Evolutionary conservation across 2,329 filamentous ascomycete species (phyloP).

Genomic region (Drechslerella coelobrocha): DNA sequence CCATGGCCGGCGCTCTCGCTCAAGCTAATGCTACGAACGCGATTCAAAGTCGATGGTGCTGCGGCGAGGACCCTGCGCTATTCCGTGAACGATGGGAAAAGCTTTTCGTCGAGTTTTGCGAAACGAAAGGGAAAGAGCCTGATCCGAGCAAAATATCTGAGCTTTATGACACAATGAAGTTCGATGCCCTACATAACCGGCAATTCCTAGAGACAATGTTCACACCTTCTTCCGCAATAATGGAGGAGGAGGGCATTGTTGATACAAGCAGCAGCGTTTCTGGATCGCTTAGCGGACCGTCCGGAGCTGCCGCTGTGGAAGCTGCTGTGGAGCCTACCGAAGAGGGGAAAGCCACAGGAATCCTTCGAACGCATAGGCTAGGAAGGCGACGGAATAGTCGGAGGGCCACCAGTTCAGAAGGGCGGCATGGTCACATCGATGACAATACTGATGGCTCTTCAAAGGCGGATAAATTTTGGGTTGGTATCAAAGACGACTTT

Average conservation of each 20-base stretch:
- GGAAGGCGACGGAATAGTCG: constrained; percentile 49
- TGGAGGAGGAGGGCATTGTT: constrained; percentile 69
- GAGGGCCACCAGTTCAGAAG: constrained; percentile 27
- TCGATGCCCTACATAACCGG: constrained; percentile 94
- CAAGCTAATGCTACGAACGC: constrained; percentile 69
- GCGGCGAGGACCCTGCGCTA: constrained; percentile 89
- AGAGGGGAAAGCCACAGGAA: constrained; percentile 32
- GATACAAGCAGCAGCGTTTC: constrained; percentile 17
- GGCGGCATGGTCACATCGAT: constrained; percentile 22
- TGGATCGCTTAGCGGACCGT: constrained; percentile 32
- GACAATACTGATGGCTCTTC: constrained; percentile 26
- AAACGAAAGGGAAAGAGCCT: constrained; percentile 81
- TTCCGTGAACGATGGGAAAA: constrained; percentile 99
- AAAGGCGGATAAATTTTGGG: constrained; percentile 38
- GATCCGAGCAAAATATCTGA: constrained; percentile 99
- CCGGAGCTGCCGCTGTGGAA: constrained; percentile 9
- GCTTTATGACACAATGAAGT: constrained; percentile 99
- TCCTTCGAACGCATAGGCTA: constrained; percentile 50
- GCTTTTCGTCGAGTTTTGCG: constrained; percentile 93
- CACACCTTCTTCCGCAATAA: constrained; percentile 78
- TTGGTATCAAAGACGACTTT: constrained; percentile 80
- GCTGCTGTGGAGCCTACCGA: constrained; percentile 9
- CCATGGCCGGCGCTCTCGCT: constrained; percentile 62
- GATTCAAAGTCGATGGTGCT: constrained; percentile 94
- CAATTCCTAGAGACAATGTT: constrained; percentile 98